Conservation (phyloP, 345 rosid genomes). For the Eucalyptus sp. region DNA sequence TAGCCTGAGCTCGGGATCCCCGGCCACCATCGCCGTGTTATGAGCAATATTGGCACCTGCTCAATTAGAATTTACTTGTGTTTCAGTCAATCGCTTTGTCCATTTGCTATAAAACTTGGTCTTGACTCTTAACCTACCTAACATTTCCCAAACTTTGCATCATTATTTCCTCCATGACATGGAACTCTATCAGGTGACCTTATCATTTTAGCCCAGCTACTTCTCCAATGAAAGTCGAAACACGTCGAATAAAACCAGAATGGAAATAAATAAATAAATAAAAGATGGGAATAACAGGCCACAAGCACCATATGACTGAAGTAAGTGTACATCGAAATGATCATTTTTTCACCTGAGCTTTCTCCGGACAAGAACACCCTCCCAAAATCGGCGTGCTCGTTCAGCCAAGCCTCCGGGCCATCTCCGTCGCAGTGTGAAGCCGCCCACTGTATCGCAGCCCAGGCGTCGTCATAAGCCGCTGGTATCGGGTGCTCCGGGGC, state of each 20-base stretch:
- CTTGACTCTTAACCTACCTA: no score
- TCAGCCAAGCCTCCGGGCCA: slow-evolving; percentile 33
- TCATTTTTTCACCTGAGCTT: slow-evolving; percentile 33
- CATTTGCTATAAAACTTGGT: not conserved
- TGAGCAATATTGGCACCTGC: slow-evolving; percentile 39
- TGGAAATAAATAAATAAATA: accelerated
- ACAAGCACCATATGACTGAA: not conserved
- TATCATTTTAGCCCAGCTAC: not conserved
- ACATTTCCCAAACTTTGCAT: not conserved
- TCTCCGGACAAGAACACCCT: slow-evolving; percentile 48
- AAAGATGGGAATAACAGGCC: not conserved
- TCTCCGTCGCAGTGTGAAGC: not conserved
- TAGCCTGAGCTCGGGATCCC: slow-evolving; percentile 8
- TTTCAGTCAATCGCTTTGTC: not conserved
- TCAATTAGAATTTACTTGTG: not conserved
- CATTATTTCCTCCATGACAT: not conserved
- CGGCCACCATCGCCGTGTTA: slow-evolving; percentile 26
- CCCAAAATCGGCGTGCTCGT: slow-evolving; percentile 28
- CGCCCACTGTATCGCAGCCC: slow-evolving; percentile 47
- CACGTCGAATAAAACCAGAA: not conserved
- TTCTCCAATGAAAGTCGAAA: not conserved
- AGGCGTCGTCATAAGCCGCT: slow-evolving; percentile 53
- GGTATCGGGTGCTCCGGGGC: slow-evolving; percentile 80
- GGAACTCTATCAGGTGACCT: not conserved
- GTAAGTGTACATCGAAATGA: not conserved